Evolutionary conservation across 148 eudicot genomes (phyloP).

Genomic region (Arbutus unedo): DNA sequence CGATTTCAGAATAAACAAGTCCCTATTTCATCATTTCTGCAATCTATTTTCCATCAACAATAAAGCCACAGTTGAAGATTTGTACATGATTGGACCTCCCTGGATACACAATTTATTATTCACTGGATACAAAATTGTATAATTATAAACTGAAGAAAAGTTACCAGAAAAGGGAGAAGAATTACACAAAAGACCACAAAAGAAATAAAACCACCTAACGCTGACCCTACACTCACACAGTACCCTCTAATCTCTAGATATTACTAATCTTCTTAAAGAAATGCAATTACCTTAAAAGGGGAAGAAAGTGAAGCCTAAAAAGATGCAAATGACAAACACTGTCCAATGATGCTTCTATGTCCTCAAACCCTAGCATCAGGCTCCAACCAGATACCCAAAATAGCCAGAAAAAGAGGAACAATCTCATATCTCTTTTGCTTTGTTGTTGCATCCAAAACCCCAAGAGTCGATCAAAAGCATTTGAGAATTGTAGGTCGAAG

Average conservation of each 20-base stretch:
- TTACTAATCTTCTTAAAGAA: neutral
- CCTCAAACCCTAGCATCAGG: neutral
- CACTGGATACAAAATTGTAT: neutral
- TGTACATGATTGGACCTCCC: neutral
- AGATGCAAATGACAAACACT: neutral
- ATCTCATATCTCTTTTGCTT: neutral
- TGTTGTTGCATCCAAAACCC: neutral
- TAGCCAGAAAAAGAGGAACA: neutral
- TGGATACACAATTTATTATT: neutral
- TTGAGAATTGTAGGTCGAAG: neutral
- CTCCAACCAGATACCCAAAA: neutral
- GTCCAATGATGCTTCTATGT: neutral
- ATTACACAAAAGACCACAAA: neutral
- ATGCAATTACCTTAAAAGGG: neutral
- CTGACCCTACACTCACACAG: neutral
- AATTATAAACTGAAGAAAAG: neutral
- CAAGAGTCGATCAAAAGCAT: neutral
- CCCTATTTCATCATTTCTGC: too few relatives aligned
- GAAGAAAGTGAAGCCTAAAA: neutral
- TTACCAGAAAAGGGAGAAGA: neutral
- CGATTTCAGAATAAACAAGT: constrained; percentile 20
- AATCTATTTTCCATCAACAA: neutral
- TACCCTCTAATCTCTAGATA: neutral
- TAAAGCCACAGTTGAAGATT: neutral
- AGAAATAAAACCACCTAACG: neutral